Percentiles rank a stretch among this genome's conserved stretches.
Evolutionary conservation across 2,329 filamentous ascomycete species (phyloP).

Genomic region (Cordyceps cateniannulata): DNA sequence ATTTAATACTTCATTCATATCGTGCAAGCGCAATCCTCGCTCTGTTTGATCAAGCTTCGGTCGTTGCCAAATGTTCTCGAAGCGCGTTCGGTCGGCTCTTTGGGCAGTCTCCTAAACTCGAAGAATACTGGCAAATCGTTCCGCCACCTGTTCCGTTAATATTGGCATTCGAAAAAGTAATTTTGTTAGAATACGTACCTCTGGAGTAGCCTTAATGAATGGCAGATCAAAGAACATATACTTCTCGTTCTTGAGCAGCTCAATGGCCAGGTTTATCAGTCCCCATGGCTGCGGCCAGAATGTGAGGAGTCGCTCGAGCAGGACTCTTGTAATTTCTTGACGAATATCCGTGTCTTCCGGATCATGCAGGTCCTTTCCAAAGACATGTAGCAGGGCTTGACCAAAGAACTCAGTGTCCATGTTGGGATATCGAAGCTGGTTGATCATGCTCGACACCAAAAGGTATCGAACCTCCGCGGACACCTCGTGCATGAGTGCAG

Average conservation of each 20-base stretch:
- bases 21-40: background rate
- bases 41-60: background rate
- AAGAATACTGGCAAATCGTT: conserved; percentile 29
- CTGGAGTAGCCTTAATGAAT: conserved; percentile 83
- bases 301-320: conserved; percentile 81
- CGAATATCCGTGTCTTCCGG: conserved; percentile 77
- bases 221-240: conserved; percentile 90
- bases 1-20: background rate
- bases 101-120: conserved; percentile 21
- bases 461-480: conserved; percentile 76
- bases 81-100: background rate
- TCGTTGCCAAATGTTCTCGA: background rate
- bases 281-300: conserved; percentile 96
- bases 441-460: conserved; percentile 75
- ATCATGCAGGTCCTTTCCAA: conserved; percentile 66
- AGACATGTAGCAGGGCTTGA: conserved; percentile 76
- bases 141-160: conserved; percentile 27
- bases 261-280: conserved; percentile 77
- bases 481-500: conserved; percentile 69
- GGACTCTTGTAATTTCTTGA: conserved; percentile 81
- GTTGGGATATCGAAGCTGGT: conserved; percentile 87
- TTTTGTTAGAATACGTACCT: conserved; percentile 48
- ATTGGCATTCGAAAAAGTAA: background rate
- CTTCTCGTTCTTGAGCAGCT: conserved; percentile 84
- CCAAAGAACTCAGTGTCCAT: conserved; percentile 90